Evolutionary conservation across 306 rosid species (phyloP), one percentile per base, ranked within the genome.

Genomic region (Dryas alaskensis): DNA sequence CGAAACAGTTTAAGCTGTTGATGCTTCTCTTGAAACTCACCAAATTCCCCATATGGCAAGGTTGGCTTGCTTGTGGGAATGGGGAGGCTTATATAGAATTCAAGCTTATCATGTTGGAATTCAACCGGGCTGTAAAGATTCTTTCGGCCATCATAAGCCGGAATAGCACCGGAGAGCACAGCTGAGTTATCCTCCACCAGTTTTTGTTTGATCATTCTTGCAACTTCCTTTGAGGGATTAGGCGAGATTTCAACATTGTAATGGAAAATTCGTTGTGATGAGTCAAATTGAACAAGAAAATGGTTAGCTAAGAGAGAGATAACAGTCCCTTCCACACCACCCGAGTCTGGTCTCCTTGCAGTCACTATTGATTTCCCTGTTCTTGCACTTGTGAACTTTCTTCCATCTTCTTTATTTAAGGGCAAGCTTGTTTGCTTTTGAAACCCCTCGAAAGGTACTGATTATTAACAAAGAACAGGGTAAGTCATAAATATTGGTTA

Each of bases 161-260:
- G 99, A 12, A 66, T n/a, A 52, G 99, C 86, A 60, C 93, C 93
- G 3, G 86, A 95, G 43, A 95, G 95, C 66, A 82, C 52, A 65
- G 16, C 80, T 7, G 93, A 73, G 81, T 88, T 90, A 54, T 81
- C 92, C 51, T 82, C 80, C 2, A 92, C 89, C 75, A 95, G 70
- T n/a, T 88, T 92, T 73, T 87, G 92, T 73, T 95, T 95, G 82
- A 95, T 89, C 85, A 55, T 73, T 66, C 97, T 78, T 14, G 98
- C 89, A 42, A 92, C 70, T 63, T 90, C 96, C 85, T 90, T 95
- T 65, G 99, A 88, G 37, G 99, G 98, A 65, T 78, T 83, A 19
- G 99, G 99, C 69, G 89, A 87, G 60, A 95, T 95, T 70, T 92
- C 99, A 46, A 95, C 99, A 83, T 95, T 86, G 89, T 95, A 95